These are phyloP conservation scores for Beauveria medogensis DNA, from an alignment of 2,329 filamentous ascomycete genomes.

Conservation along the genomic window DNA sequence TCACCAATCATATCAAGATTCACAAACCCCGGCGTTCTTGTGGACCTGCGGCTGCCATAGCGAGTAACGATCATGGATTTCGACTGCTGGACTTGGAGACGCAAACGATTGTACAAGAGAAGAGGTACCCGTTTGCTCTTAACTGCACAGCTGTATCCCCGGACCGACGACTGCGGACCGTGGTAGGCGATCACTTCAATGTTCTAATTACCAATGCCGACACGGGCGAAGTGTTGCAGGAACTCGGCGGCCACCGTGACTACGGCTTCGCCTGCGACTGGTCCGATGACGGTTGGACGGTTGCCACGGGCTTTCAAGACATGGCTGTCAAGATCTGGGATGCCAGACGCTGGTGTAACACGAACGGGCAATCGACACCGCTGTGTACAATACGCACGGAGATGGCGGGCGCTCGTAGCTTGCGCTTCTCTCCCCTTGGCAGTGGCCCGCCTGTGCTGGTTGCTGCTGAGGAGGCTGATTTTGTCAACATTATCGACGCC, in stretches of 20 bases:
- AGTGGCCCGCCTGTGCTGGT: constrained; percentile 59
- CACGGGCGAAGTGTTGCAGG: constrained; percentile 48
- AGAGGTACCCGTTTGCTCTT: constrained; percentile 50
- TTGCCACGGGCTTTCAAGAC: constrained; percentile 73
- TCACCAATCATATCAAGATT: constrained; percentile 58
- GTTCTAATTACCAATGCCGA: constrained; percentile 64
- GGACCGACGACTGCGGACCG: constrained; percentile 60
- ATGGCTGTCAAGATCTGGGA: constrained; percentile 68
- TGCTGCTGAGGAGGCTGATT: constrained; percentile 69
- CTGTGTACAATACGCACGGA: constrained; percentile 52
- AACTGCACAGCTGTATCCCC: constrained; percentile 69
- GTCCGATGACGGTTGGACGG: constrained; percentile 67
- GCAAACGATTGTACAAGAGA: constrained; percentile 48
- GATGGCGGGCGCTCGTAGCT: constrained; percentile 59
- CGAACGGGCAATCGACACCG: constrained; percentile 38
- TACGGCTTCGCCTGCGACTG: constrained; percentile 72
- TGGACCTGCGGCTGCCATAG: constrained; percentile 48
- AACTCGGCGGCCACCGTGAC: constrained; percentile 57
- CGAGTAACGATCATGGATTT: constrained; percentile 54
- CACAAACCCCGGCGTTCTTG: constrained; percentile 44
- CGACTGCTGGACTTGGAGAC: constrained; percentile 51
- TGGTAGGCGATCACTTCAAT: constrained; percentile 62
- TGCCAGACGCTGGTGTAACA: constrained; percentile 57
- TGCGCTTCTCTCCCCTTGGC: constrained; percentile 65
- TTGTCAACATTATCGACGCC: constrained; percentile 62